Base-by-base conservation (phyloP, 2,329 filamentous ascomycete species). In the Apiospora malaysiana region DNA sequence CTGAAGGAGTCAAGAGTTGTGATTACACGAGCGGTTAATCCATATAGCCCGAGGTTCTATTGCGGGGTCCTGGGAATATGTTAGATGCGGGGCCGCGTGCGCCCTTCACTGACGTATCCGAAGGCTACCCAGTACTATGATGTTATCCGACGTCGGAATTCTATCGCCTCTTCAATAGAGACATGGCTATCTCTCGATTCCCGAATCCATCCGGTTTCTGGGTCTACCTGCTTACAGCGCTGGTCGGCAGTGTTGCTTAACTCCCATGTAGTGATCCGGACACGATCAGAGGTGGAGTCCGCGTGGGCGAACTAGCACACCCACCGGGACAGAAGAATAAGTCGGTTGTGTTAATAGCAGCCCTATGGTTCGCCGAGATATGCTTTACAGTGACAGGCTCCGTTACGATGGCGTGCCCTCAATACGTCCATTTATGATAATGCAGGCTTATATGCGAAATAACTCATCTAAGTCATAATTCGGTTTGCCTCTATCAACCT, bases 81-180 rank as follows among this genome's bases (percentile, higher is more conserved):
- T 32, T 32, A 16, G 56, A 14, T 63, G 56, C 32, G 56, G 56
- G 56, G 56, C 56, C 32, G 56, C 51, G 10, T 16, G 25, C 56
- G 56, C 56, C 56, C 56, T 63, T 40, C 27, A 40, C 21, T 40
- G 56, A 63, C 56, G 10, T 63, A 63, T 63, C 32, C 56, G 56
- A 40, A 40, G 56, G 16, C 51, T 25, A 14, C 6, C 23, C 25
- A 1, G 16, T 56, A 4, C 49, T 32, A 32, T 56, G 25, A 32
- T 25, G 25, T 32, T 32, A 56, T 25, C 49, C 25, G 32, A 32
- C 25, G 4, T 14, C 25, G 49, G 25, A 16, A 14, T 21, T 56
- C 14, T 9, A 8, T 21, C 14, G 5, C 49, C 2, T 18, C 21
- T 56, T 7, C 2, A 14, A 56, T 32, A 3, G 8, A 56, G 5